These are phyloP conservation scores for Gillenia trifoliata DNA, from an alignment of 306 rosid species.

Conservation along the genomic window DNA sequence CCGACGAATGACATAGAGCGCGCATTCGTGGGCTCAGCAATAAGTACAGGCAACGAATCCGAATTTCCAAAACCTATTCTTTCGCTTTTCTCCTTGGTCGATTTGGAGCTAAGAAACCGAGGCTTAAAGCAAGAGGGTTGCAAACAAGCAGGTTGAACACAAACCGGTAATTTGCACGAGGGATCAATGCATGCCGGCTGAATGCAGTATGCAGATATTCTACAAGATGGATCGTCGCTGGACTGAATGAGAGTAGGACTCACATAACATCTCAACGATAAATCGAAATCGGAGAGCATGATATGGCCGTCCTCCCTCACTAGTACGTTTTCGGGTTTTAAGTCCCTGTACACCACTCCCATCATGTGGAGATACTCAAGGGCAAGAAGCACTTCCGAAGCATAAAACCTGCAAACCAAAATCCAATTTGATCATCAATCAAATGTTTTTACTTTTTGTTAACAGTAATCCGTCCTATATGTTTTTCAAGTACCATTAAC, in stretches of 20 bases:
- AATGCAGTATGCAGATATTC: slow-evolving; percentile 45
- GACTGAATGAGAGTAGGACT: slow-evolving; percentile 55
- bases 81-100: slow-evolving; percentile 27
- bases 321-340: slow-evolving; percentile 56
- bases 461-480: no score
- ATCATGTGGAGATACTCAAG: slow-evolving; percentile 64
- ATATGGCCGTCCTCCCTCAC: slow-evolving; percentile 62
- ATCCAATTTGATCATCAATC: not conserved
- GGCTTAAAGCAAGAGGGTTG: slow-evolving; percentile 61
- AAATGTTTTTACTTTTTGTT: not conserved
- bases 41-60: slow-evolving; percentile 41
- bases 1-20: slow-evolving; percentile 66
- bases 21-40: slow-evolving; percentile 52
- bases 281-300: slow-evolving; percentile 61
- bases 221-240: slow-evolving; percentile 31
- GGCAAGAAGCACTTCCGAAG: slow-evolving; percentile 56
- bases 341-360: slow-evolving; percentile 65
- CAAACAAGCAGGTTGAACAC: slow-evolving; percentile 48
- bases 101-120: slow-evolving; percentile 29
- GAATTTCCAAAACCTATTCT: slow-evolving; percentile 13
- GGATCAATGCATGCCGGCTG: slow-evolving; percentile 54
- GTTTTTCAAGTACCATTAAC: no score
- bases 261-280: slow-evolving; percentile 48
- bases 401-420: slow-evolving; percentile 43
- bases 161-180: slow-evolving; percentile 45